These are phyloP conservation scores for Cladosporium sp. DNA, from an alignment of 2,329 filamentous ascomycete genomes.

Conservation along the genomic window DNA sequence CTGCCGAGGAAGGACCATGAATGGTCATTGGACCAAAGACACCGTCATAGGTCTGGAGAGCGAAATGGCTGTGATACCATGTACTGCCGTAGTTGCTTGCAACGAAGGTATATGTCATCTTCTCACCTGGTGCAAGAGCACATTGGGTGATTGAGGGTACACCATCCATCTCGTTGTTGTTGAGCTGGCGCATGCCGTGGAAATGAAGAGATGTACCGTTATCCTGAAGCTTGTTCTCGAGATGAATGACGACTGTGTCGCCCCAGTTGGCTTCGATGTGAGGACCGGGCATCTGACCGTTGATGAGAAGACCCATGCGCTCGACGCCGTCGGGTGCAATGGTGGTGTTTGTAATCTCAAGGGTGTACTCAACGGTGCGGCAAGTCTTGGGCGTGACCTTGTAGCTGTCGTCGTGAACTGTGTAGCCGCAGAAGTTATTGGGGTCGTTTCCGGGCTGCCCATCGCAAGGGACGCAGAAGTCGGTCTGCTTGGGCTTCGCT, in stretches of 20 bases:
- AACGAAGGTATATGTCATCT: slow-evolving; percentile 37
- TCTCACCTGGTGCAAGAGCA: slow-evolving; percentile 38
- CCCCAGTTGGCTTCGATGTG: slow-evolving; percentile 47
- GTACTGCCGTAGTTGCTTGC: slow-evolving; percentile 42
- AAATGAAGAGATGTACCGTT: slow-evolving; percentile 53
- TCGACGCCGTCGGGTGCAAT: slow-evolving; percentile 49
- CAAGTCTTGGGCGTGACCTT: slow-evolving; percentile 41
- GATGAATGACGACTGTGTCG: slow-evolving; percentile 37
- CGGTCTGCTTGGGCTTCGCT: slow-evolving; percentile 11
- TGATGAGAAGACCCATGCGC: slow-evolving; percentile 43
- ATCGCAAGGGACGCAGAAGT: slow-evolving; percentile 33
- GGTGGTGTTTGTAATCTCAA: slow-evolving; percentile 45
- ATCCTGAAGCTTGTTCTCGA: slow-evolving; percentile 35
- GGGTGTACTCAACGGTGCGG: slow-evolving; percentile 44
- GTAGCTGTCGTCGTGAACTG: slow-evolving; percentile 39
- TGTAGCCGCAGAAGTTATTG: slow-evolving; percentile 37
- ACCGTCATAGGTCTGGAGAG: slow-evolving; percentile 43
- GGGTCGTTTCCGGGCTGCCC: slow-evolving; percentile 31
- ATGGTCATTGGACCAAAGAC: slow-evolving; percentile 44
- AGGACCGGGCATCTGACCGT: slow-evolving; percentile 50
- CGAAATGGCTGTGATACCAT: slow-evolving; percentile 46
- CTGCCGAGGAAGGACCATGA: slow-evolving; percentile 41
- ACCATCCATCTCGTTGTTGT: slow-evolving; percentile 54
- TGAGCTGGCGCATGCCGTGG: slow-evolving; percentile 49
- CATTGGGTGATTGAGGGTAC: slow-evolving; percentile 49